phyloP scores from a whole-genome alignment of 2,329 filamentous ascomycete species.

The Pseudocercospora vitis region DNA sequence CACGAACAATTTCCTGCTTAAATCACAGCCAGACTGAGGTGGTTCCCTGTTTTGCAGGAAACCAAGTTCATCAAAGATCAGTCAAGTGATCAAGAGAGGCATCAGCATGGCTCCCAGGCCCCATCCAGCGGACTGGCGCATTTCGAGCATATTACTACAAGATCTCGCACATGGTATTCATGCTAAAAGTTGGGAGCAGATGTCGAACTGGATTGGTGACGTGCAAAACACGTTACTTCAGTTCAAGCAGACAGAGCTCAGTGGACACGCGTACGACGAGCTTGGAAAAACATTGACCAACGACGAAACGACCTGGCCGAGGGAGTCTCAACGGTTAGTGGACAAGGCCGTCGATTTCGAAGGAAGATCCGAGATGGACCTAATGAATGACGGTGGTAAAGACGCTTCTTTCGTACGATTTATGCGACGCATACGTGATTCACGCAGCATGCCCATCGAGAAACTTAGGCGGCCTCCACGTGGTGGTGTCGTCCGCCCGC shows the following conservation, averaged over 20 bases:
- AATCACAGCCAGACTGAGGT: no score
- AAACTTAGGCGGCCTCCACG: no score
- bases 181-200: background rate
- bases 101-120: no score
- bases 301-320: background rate
- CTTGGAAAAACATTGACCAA: background rate
- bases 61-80: no score
- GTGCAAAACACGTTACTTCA: background rate
- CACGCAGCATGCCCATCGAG: background rate
- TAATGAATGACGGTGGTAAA: background rate
- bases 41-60: no score
- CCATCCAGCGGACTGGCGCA: no score
- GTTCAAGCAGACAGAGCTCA: background rate
- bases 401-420: no score
- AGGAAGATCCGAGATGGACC: background rate
- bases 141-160: background rate
- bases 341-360: background rate
- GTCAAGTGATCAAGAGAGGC: no score
- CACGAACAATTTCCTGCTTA: no score
- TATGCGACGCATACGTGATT: background rate
- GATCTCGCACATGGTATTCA: background rate
- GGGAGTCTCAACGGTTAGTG: background rate
- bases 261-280: background rate
- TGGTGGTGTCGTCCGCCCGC: no score
- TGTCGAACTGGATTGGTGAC: background rate